Percentiles rank a stretch among this genome's conserved stretches.
These are phyloP conservation scores for Xylaria cubensis DNA, from an alignment of 495 filamentous ascomycete genomes.

Conservation along the genomic window DNA sequence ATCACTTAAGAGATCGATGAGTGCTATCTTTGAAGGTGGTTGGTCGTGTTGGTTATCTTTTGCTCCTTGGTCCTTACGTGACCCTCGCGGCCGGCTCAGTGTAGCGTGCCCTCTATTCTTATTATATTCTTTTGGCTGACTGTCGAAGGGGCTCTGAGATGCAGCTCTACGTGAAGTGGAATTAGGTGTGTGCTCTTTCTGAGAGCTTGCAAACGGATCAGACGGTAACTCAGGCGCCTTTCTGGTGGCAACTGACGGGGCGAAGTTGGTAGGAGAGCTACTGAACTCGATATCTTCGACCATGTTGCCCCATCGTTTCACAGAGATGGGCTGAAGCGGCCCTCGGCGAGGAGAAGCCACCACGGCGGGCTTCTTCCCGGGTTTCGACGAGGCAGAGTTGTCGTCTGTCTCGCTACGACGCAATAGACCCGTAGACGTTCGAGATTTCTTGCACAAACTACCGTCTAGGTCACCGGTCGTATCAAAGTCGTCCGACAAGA, in stretches of 20 bases:
- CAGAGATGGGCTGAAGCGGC: slow-evolving; percentile 11
- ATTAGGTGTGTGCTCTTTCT: slow-evolving; percentile 17
- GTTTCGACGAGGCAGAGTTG: slow-evolving; percentile 11
- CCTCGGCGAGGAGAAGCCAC: slow-evolving; percentile 12
- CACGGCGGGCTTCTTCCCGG: slow-evolving; percentile 10
- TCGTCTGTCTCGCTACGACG: slow-evolving; percentile 24
- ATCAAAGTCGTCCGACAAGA: slow-evolving; percentile 62
- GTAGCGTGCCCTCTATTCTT: neutral
- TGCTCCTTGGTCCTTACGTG: neutral
- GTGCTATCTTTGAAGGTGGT: slow-evolving; percentile 20
- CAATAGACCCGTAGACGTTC: slow-evolving; percentile 18
- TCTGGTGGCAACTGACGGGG: slow-evolving; percentile 8
- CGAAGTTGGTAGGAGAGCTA: slow-evolving; percentile 30
- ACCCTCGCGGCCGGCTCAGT: neutral
- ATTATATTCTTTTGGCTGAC: slow-evolving; percentile 25
- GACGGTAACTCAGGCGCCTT: slow-evolving; percentile 13
- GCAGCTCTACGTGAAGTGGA: neutral
- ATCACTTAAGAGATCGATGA: slow-evolving; percentile 41
- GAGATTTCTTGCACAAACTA: slow-evolving; percentile 31
- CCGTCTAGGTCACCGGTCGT: slow-evolving; percentile 42
- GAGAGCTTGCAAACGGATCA: slow-evolving; percentile 41
- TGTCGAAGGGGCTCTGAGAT: slow-evolving; percentile 30
- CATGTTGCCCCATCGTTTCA: slow-evolving; percentile 34
- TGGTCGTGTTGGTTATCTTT: slow-evolving; percentile 7
- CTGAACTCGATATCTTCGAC: slow-evolving; percentile 37